Conservation (phyloP, 495 filamentous ascomycete species). For the Penicillium alfredii region DNA sequence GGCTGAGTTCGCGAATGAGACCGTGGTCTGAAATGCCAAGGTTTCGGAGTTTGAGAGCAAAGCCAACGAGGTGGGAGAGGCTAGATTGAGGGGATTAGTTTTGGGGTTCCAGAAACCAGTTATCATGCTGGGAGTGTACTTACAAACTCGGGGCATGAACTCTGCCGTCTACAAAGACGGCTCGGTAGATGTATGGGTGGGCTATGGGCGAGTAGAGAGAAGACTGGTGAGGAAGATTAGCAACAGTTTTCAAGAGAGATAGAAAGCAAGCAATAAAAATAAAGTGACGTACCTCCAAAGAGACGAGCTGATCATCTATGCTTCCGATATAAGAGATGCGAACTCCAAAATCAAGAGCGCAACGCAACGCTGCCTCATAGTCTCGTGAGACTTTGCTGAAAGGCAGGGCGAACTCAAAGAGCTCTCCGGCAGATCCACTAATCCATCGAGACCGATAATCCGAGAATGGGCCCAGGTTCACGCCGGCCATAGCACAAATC, state of each 20-base stretch:
- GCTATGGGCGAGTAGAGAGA: slow-evolving; percentile 74
- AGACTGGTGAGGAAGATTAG: slow-evolving; percentile 49
- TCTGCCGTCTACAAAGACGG: slow-evolving; percentile 90
- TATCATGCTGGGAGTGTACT: slow-evolving; percentile 12
- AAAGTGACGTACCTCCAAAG: slow-evolving; percentile 74
- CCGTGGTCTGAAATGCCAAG: slow-evolving; percentile 89
- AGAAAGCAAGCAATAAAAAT: too few relatives aligned
- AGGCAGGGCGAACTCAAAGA: slow-evolving; percentile 84
- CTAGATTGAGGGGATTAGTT: slow-evolving; percentile 27
- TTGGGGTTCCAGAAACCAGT: neutral
- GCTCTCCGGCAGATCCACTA: slow-evolving; percentile 80
- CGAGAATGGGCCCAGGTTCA: slow-evolving; percentile 86
- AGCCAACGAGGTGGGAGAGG: slow-evolving; percentile 85
- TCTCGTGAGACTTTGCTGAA: slow-evolving; percentile 75
- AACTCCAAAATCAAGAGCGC: slow-evolving; percentile 67
- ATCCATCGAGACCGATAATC: slow-evolving; percentile 80
- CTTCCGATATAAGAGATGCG: slow-evolving; percentile 82
- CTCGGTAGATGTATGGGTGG: slow-evolving; percentile 88
- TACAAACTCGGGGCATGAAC: slow-evolving; percentile 90
- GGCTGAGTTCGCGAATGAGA: slow-evolving; percentile 82
- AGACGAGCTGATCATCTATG: slow-evolving; percentile 95
- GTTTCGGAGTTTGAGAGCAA: slow-evolving; percentile 88
- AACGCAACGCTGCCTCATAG: slow-evolving; percentile 69
- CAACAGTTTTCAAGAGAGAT: neutral
- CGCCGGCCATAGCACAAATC: slow-evolving; percentile 89